These are phyloP conservation scores for Fonsecaea erecta DNA, from an alignment of 2,329 filamentous ascomycete species.

Conservation along the genomic window DNA sequence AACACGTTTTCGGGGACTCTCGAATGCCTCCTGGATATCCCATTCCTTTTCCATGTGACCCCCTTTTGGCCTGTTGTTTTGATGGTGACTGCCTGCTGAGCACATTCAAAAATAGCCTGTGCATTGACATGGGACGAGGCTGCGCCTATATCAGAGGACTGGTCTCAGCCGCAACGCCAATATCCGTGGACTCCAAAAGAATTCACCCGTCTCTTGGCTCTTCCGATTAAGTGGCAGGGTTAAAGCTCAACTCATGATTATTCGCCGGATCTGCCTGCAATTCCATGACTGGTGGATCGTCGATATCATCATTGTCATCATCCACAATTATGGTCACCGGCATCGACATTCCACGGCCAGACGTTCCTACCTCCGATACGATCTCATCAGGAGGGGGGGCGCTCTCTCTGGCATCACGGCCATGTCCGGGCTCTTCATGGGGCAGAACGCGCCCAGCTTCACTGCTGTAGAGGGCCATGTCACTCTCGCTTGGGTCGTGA, in stretches of 20 bases:
- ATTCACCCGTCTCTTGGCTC: background rate
- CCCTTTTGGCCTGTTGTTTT: constrained; percentile 1
- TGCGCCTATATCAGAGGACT: background rate
- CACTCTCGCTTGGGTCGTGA: constrained; percentile 10
- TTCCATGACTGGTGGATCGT: constrained; percentile 34
- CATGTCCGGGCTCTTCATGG: constrained; percentile 17
- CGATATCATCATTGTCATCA: constrained; percentile 34
- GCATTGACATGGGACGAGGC: background rate
- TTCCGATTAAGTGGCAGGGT: constrained; percentile 10
- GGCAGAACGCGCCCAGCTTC: constrained; percentile 15
- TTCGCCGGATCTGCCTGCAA: constrained; percentile 30
- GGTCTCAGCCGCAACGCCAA: background rate
- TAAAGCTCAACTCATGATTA: constrained; percentile 24
- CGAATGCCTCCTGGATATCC: background rate
- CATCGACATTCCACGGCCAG: constrained; percentile 11
- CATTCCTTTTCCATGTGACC: background rate
- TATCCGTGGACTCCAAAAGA: background rate
- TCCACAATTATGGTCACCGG: constrained; percentile 24
- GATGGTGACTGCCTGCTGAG: background rate
- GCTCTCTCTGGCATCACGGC: constrained; percentile 31
- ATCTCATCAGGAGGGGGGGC: constrained; percentile 32
- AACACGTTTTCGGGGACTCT: background rate
- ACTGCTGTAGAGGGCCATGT: constrained; percentile 21
- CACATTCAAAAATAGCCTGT: background rate
- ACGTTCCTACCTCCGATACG: background rate